Evolutionary conservation across 2,329 filamentous ascomycete species (phyloP).

Genomic region (Lecanosticta acicola): DNA sequence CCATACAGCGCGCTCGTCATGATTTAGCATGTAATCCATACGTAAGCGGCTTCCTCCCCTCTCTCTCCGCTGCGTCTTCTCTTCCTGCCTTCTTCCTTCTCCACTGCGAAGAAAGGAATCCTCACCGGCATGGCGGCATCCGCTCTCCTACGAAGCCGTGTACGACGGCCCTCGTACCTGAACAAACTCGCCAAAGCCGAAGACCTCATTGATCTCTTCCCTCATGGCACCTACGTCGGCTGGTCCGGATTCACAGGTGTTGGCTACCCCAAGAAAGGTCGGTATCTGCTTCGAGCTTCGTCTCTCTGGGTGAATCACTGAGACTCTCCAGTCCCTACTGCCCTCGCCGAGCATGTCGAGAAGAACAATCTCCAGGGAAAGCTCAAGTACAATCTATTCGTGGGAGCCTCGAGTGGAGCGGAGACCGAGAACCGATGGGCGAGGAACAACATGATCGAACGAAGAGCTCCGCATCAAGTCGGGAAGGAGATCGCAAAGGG

Average conservation of each 20-base stretch:
- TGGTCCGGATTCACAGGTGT: constrained; percentile 91
- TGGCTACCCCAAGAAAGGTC: constrained; percentile 56
- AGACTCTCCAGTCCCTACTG: constrained; percentile 72
- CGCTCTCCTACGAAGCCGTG: constrained; percentile 67
- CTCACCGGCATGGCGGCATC: constrained; percentile 37
- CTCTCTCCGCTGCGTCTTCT: neutral
- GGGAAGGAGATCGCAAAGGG: constrained; percentile 86
- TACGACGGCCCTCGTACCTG: constrained; percentile 69
- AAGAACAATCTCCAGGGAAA: constrained; percentile 77
- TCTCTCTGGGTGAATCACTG: too few relatives aligned
- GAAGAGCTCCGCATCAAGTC: constrained; percentile 78
- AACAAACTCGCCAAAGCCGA: constrained; percentile 74
- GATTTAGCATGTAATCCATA: neutral
- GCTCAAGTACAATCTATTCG: constrained; percentile 80
- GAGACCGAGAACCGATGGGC: constrained; percentile 93
- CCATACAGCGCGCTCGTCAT: too few relatives aligned
- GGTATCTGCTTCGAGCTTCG: too few relatives aligned
- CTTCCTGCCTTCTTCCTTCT: neutral
- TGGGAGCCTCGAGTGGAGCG: constrained; percentile 81
- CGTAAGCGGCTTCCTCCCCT: neutral
- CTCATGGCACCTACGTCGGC: constrained; percentile 78
- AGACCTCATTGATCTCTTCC: constrained; percentile 74
- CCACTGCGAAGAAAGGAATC: neutral
- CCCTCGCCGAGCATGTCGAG: constrained; percentile 82
- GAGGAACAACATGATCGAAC: constrained; percentile 81